Conservation (phyloP, 192 early-diverging fungal species). For the Jimgerdemannia lactiflua region DNA sequence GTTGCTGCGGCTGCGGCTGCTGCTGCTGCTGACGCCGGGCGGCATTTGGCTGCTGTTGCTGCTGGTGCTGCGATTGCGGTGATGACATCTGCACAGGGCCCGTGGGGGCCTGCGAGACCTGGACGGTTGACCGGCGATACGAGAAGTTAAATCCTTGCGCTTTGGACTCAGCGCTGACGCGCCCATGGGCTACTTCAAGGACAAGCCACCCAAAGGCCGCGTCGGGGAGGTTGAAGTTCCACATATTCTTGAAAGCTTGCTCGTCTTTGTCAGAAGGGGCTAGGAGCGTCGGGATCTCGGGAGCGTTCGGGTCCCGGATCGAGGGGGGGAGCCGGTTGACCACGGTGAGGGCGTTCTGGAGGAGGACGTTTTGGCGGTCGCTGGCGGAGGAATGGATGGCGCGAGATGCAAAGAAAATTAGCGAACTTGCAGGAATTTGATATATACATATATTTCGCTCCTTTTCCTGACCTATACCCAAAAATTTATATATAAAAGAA, state of each 20-base stretch:
- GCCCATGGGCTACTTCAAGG: conserved; percentile 47
- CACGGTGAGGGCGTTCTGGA: conserved; percentile 50
- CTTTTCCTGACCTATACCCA: too few relatives aligned
- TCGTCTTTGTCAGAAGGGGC: conserved; percentile 38
- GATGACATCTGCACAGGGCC: conserved; percentile 7
- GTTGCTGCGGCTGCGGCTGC: background rate
- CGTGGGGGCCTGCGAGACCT: background rate
- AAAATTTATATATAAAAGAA: conserved; percentile 6
- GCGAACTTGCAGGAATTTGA: background rate
- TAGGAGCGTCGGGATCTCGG: conserved; percentile 6
- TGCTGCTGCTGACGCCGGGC: background rate
- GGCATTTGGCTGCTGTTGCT: background rate
- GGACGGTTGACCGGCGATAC: conserved; percentile 34
- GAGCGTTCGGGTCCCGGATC: conserved; percentile 24
- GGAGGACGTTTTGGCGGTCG: conserved; percentile 40
- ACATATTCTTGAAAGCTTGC: conserved; percentile 57
- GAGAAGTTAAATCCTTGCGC: conserved; percentile 61
- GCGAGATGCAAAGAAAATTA: background rate
- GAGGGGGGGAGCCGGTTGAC: conserved; percentile 48
- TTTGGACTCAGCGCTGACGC: conserved; percentile 50
- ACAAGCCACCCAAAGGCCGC: conserved; percentile 50
- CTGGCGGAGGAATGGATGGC: conserved; percentile 16
- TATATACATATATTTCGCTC: background rate
- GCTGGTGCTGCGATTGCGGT: background rate
- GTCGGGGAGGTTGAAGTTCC: conserved; percentile 64